Evolutionary conservation across 2,329 filamentous ascomycete genomes (phyloP).

Genomic region (Endoconidiophora laricicola): DNA sequence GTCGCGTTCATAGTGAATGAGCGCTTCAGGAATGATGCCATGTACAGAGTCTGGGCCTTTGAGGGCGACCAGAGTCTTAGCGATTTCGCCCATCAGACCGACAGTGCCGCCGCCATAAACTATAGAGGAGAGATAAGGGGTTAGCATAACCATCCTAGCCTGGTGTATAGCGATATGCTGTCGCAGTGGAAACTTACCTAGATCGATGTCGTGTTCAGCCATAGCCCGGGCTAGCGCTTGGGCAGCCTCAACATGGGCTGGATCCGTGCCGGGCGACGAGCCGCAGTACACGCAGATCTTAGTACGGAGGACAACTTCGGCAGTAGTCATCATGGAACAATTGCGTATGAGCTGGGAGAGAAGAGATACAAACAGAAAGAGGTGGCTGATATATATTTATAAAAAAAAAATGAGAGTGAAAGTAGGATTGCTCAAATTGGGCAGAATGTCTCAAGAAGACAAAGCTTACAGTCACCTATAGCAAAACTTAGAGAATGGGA

Average conservation of each 20-base stretch:
- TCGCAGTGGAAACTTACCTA: slow-evolving; percentile 32
- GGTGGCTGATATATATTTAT: background rate
- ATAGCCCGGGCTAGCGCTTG: slow-evolving; percentile 57
- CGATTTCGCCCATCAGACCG: slow-evolving; percentile 89
- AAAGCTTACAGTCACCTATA: too few relatives aligned
- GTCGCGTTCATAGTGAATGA: slow-evolving; percentile 64
- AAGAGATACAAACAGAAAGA: background rate
- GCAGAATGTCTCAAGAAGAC: too few relatives aligned
- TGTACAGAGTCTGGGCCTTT: slow-evolving; percentile 70
- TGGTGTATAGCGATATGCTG: slow-evolving; percentile 1
- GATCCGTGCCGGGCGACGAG: slow-evolving; percentile 54
- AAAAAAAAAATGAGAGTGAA: background rate
- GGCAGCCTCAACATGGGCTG: slow-evolving; percentile 63
- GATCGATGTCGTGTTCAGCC: slow-evolving; percentile 57
- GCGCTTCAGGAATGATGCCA: slow-evolving; percentile 78
- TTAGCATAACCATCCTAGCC: background rate
- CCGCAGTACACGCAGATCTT: slow-evolving; percentile 95
- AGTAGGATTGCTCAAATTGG: background rate
- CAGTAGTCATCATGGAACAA: too few relatives aligned
- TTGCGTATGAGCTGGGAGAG: background rate
- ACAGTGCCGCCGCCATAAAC: slow-evolving; percentile 93
- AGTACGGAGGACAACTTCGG: slow-evolving; percentile 23
- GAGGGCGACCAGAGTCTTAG: slow-evolving; percentile 68
- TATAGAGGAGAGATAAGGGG: slow-evolving; percentile 17
- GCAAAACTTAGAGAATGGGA: too few relatives aligned